These are phyloP conservation scores for Melampsora americana DNA, from an alignment of 1,284 basidiomycete species.

Conservation along the genomic window DNA sequence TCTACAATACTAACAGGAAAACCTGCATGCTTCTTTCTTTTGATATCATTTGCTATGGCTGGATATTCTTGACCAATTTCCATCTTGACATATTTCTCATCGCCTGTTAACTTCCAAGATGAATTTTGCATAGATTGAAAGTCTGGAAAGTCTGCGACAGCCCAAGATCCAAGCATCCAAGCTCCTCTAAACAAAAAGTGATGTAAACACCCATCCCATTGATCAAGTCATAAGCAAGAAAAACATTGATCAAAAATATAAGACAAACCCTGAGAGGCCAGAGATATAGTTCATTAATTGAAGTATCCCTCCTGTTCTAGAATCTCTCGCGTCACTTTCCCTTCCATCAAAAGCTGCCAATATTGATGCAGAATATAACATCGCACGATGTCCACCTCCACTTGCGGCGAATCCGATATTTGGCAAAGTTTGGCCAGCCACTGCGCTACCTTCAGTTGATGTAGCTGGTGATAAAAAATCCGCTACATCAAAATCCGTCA, in stretches of 20 bases:
- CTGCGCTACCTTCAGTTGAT: not conserved
- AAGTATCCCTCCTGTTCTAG: constrained; percentile 22
- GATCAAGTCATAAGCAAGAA: not conserved
- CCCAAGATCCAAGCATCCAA: constrained; percentile 40
- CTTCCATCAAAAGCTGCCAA: constrained; percentile 35
- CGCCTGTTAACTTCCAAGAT: constrained; percentile 28
- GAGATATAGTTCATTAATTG: constrained; percentile 21
- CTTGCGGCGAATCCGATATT: constrained; percentile 15
- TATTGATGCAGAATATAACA: constrained; percentile 17
- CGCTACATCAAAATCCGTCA: constrained; percentile 24
- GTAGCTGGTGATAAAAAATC: constrained; percentile 17
- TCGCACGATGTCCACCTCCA: constrained; percentile 34
- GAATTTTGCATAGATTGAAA: not conserved
- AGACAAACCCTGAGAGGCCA: constrained; percentile 30
- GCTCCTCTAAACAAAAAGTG: constrained; percentile 13
- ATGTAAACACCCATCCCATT: not conserved
- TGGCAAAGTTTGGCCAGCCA: constrained; percentile 25
- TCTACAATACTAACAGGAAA: constrained; percentile 28
- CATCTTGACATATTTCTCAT: constrained; percentile 25
- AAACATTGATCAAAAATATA: not conserved
- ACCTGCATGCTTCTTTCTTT: constrained; percentile 38
- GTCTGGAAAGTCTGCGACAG: constrained; percentile 24
- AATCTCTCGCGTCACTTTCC: constrained; percentile 10
- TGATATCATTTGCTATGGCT: constrained; percentile 13
- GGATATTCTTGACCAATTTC: constrained; percentile 22